Base-by-base conservation (phyloP, 352 stramenopile species). In the Globisporangium parvum region DNA sequence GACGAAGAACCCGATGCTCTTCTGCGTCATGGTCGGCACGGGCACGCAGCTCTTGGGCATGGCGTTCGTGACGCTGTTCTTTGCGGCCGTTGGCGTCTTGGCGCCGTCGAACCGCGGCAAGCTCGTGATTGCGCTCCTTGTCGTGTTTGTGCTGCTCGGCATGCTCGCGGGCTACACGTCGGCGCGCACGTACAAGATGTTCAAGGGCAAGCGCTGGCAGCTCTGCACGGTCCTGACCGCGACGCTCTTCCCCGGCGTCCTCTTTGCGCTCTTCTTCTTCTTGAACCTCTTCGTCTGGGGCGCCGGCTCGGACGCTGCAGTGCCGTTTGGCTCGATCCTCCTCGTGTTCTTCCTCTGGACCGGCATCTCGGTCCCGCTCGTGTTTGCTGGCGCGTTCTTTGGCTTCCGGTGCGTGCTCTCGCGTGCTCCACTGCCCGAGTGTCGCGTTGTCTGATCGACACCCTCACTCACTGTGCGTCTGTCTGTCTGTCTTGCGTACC, bases 341-440 rank as follows among this genome's bases (percentile, higher is more conserved):
- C 84, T 98, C 6, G 75, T 99, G 23, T 84, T 99, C 53, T 90
- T 98, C 56, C 80, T 99, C n/a, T 99, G 97, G 97, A 98, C 98
- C 28, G 87, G 96, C 59, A 98, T 99, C 66, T 98, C 89, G 8
- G 93, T 98, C 51, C 98, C 98, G 12, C 87, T 99, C 17, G 96
- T 99, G 17, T 99, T 99, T 70, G 80, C 98, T 12, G 98, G 98
- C 35, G 96, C 96, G 3, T 99, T 99, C 82, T 97, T 99, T 66
- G 98, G 96, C 51, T 99, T 99, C 84, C 93, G 95, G 71, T 95
- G 84, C 42, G 90, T 85, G 39, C n/a, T 23, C 47, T 51, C n/a
- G n/a, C n/a, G n/a, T n/a, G n/a, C n/a, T n/a, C n/a, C n/a, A n/a
- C n/a, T n/a, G n/a, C n/a, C n/a, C n/a, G n/a, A n/a, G n/a, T n/a